These are phyloP conservation scores for Hypholoma sublateritium DNA, from an alignment of 768 basidiomycete species.

Conservation along the genomic window DNA sequence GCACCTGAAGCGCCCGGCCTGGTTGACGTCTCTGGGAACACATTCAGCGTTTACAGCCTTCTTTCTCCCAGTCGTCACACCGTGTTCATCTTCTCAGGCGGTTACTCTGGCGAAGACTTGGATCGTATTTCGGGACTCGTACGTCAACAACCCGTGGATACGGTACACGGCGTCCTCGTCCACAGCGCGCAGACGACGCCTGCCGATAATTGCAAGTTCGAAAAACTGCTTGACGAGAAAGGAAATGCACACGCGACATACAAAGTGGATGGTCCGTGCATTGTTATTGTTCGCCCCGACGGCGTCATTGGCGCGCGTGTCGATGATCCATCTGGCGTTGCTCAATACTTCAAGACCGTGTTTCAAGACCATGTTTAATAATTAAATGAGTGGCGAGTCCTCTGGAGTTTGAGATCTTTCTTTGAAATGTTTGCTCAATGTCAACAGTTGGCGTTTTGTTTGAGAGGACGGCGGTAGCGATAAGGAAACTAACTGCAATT, in stretches of 20 bases:
- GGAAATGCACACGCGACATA: constrained; percentile 16
- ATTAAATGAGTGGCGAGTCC: no score
- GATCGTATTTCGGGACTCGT: constrained; percentile 1
- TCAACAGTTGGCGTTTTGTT: no score
- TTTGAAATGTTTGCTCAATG: no score
- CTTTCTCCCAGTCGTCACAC: constrained; percentile 7
- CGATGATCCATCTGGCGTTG: constrained; percentile 4
- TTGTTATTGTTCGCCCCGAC: constrained; percentile 19
- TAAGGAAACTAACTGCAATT: no score
- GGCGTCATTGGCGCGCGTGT: constrained; percentile 20
- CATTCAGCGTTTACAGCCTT: constrained; percentile 6
- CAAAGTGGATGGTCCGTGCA: constrained; percentile 1
- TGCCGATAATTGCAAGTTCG: not conserved
- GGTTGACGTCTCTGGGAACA: not conserved
- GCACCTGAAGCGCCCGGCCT: constrained; percentile 16
- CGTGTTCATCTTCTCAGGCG: constrained; percentile 9
- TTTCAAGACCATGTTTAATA: constrained; percentile 16
- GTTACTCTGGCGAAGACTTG: not conserved
- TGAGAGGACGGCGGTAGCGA: no score
- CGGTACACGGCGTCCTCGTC: constrained; percentile 1
- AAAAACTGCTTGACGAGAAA: constrained; percentile 12
- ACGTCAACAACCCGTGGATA: constrained; percentile 9
- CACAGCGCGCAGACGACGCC: not conserved
- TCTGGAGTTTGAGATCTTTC: no score
- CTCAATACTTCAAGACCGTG: constrained; percentile 16